Conservation (phyloP, 2,329 filamentous ascomycete genomes). For the Stagonosporopsis chrysanthemi region DNA sequence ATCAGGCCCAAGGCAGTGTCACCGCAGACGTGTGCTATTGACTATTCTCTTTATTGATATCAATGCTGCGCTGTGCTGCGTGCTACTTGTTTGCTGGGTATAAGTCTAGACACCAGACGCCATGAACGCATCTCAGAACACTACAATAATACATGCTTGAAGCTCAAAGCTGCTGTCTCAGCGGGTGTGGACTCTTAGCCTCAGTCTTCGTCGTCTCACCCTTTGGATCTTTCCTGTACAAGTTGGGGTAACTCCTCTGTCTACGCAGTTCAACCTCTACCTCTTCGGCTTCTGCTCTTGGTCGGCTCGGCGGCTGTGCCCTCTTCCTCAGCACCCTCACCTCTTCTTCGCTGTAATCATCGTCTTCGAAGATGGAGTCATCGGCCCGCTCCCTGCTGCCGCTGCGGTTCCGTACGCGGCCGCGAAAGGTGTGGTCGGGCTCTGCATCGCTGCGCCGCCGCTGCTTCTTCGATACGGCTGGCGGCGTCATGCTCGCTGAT, state of each 20-base stretch:
- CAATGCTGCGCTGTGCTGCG: not conserved
- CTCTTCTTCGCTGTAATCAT: constrained; percentile 33
- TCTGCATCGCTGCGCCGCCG: constrained; percentile 46
- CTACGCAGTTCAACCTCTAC: constrained; percentile 39
- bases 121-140: not conserved
- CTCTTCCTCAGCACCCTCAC: constrained; percentile 43
- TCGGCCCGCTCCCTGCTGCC: constrained; percentile 27
- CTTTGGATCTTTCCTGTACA: constrained; percentile 37
- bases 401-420: constrained; percentile 40
- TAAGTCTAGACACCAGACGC: constrained; percentile 4
- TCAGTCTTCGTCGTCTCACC: constrained; percentile 7
- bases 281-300: constrained; percentile 31
- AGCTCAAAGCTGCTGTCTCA: constrained; percentile 13
- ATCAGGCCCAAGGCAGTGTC: not conserved
- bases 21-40: too few species aligned
- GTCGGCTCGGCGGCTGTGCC: constrained; percentile 45
- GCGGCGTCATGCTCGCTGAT: constrained; percentile 34
- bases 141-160: not conserved
- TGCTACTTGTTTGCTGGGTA: constrained; percentile 5
- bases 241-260: constrained; percentile 49
- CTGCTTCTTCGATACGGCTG: constrained; percentile 30
- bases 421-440: constrained; percentile 46
- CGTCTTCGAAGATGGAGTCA: constrained; percentile 35
- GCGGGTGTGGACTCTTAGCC: constrained; percentile 10
- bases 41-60: not conserved